Evolutionary conservation across 2,329 filamentous ascomycete species (phyloP).

Genomic region (Pseudogymnoascus pannorum): DNA sequence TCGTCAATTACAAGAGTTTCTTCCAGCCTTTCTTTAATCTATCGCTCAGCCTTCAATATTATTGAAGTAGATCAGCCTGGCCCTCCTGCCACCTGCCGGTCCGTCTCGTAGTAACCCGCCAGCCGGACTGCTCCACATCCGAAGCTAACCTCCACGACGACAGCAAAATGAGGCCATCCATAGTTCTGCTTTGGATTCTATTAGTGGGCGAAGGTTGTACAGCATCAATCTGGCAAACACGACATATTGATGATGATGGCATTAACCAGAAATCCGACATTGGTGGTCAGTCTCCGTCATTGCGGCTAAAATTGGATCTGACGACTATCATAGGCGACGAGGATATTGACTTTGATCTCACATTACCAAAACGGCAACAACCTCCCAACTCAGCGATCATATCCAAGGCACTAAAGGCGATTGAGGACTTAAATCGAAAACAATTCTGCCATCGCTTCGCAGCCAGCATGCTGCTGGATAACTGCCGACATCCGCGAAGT

Average conservation of each 20-base stretch:
- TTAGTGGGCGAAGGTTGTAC: neutral
- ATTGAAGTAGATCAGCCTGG: neutral
- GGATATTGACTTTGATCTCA: slow-evolving; percentile 8
- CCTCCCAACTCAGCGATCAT: neutral
- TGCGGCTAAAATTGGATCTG: neutral
- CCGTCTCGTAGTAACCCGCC: neutral
- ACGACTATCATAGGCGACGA: neutral
- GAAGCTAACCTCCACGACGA: neutral
- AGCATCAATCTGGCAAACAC: neutral
- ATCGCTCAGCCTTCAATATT: neutral
- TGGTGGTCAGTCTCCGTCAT: neutral
- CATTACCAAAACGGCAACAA: neutral
- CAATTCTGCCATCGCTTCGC: slow-evolving; percentile 28
- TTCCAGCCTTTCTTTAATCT: neutral
- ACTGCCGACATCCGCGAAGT: slow-evolving; percentile 25
- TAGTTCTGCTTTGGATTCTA: neutral
- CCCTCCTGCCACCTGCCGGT: neutral
- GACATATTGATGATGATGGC: neutral
- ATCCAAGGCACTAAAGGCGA: neutral
- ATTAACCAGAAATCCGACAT: neutral
- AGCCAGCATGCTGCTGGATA: slow-evolving; percentile 28
- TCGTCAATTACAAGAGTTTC: neutral
- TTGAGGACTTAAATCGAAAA: slow-evolving; percentile 15
- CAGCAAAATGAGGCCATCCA: slow-evolving; percentile 5
- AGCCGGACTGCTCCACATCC: neutral